Evolutionary conservation across 805 yeast species (phyloP), one percentile per base, ranked within the genome.

Genomic region (Pichia cephalocereana): DNA sequence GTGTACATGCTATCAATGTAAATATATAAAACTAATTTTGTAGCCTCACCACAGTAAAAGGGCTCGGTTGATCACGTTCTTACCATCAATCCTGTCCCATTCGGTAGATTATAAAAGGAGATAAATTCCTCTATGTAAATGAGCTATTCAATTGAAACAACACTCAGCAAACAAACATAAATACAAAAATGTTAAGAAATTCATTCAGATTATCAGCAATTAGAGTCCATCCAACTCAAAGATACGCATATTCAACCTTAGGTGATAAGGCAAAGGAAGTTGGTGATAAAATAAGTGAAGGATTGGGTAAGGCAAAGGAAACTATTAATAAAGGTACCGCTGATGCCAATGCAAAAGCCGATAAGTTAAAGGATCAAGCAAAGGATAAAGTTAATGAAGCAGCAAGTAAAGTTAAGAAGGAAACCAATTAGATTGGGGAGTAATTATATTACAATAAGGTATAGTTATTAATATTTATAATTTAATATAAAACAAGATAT

Each of bases 241-340:
- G 37, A 34, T 15, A 31, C 11, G 17, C 34, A 19, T 48, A 48
- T 19, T 48, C 51, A 8, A 37, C 51, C 8, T 39, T 48, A n/a
- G 51, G 51, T 5, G 51, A 48, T 23, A 45, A 41, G 14, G 51
- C 51, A 9, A 44, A 44, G 31, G 41, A 48, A 26, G 48, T 38
- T 15, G 48, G 48, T 12, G 51, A 48, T 27, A 41, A 31, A 18
- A 36, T 48, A 11, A 32, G 19, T 11, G 46, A 46, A 37, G 32
- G 36, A 9, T 38, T 43, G 5, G 41, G 43, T 11, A 34, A 34
- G 39, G 46, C 32, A 15, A 46, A 46, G 40, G 49, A 46, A 34
- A 11, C 28, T 4, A 38, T 46, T 18, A 46, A 46, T 41, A 30
- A 41, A 15, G 28, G 40, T 23, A 28, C 39, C 3, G 41, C 38